phyloP scores from a whole-genome alignment of 306 rosid genomes.

The Styphnolobium japonicum region DNA sequence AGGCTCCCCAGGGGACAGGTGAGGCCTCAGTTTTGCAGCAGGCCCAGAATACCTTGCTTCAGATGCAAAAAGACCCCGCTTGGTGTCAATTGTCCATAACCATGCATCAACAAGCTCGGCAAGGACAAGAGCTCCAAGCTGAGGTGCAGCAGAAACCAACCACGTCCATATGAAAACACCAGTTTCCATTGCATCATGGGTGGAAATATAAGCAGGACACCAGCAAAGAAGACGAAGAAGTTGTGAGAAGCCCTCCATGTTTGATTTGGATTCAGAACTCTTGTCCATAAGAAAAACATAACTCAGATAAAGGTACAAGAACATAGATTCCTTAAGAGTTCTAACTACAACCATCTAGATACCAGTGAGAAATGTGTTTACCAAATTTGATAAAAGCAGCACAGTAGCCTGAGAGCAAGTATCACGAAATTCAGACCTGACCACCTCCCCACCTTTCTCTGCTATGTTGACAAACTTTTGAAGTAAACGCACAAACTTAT shows the following conservation, averaged over 20 bases:
- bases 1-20: slow-evolving; percentile 90
- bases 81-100: slow-evolving; percentile 98
- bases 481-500: slow-evolving; percentile 83
- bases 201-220: slow-evolving; percentile 97
- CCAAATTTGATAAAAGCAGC: slow-evolving; percentile 91
- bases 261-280: slow-evolving; percentile 84
- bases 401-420: slow-evolving; percentile 99
- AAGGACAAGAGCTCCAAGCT: slow-evolving; percentile 89
- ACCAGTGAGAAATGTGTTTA: slow-evolving; percentile 32
- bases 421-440: slow-evolving; percentile 84
- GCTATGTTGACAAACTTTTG: slow-evolving; percentile 89
- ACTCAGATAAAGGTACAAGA: slow-evolving; percentile 32
- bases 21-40: slow-evolving; percentile 91
- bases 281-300: slow-evolving; percentile 45
- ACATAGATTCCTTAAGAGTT: slow-evolving; percentile 2
- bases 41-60: slow-evolving; percentile 80
- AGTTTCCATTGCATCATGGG: slow-evolving; percentile 92
- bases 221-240: slow-evolving; percentile 99
- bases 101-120: slow-evolving; percentile 99
- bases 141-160: slow-evolving; percentile 99
- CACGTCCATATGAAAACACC: slow-evolving; percentile 99
- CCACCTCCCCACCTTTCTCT: slow-evolving; percentile 86
- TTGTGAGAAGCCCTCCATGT: slow-evolving; percentile 91
- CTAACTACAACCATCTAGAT: slow-evolving; percentile 10
- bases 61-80: slow-evolving; percentile 87